Percentiles rank a stretch among this genome's conserved stretches.
These are phyloP conservation scores for Mycena alexandri DNA, from an alignment of 768 basidiomycete species.

Conservation along the genomic window DNA sequence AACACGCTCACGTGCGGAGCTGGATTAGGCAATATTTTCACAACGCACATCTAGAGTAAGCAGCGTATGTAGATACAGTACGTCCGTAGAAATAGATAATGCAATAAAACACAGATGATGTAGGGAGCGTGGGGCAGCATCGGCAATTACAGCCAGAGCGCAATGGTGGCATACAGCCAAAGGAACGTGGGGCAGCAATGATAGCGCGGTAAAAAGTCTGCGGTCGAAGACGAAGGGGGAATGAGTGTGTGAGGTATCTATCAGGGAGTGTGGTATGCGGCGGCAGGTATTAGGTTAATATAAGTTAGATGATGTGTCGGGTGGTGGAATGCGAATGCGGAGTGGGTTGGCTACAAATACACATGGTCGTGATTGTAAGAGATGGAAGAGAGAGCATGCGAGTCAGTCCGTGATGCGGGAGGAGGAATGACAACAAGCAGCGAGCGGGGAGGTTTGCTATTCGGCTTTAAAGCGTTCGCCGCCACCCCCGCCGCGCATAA, in stretches of 20 bases:
- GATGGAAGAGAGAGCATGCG: slow-evolving; percentile 10
- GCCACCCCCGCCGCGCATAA: slow-evolving; percentile 86
- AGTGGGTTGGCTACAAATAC: slow-evolving; percentile 25
- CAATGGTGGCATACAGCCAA: slow-evolving; percentile 13
- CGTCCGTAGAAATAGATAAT: slow-evolving; percentile 20
- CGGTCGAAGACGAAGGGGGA: not conserved
- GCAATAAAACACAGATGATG: not conserved
- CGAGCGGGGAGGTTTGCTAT: slow-evolving; percentile 7
- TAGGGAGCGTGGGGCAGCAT: slow-evolving; percentile 24
- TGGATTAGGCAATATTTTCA: not conserved
- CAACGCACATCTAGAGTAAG: not conserved
- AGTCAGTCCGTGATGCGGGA: slow-evolving; percentile 29
- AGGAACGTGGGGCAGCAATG: slow-evolving; percentile 24
- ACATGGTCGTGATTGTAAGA: slow-evolving; percentile 15
- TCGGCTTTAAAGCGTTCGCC: slow-evolving; percentile 56
- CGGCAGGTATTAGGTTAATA: slow-evolving; percentile 24
- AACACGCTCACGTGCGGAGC: slow-evolving; percentile 15
- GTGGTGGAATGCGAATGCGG: slow-evolving; percentile 4
- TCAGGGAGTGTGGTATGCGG: not conserved
- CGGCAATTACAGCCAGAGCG: slow-evolving; percentile 23
- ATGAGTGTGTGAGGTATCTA: slow-evolving; percentile 19
- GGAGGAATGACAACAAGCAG: slow-evolving; percentile 1
- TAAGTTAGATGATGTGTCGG: slow-evolving; percentile 28
- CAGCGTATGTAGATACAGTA: slow-evolving; percentile 11
- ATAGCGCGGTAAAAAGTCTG: slow-evolving; percentile 12